These are phyloP conservation scores for Thalassia testudinum DNA, from an alignment of 116 monocot species.

Conservation along the genomic window DNA sequence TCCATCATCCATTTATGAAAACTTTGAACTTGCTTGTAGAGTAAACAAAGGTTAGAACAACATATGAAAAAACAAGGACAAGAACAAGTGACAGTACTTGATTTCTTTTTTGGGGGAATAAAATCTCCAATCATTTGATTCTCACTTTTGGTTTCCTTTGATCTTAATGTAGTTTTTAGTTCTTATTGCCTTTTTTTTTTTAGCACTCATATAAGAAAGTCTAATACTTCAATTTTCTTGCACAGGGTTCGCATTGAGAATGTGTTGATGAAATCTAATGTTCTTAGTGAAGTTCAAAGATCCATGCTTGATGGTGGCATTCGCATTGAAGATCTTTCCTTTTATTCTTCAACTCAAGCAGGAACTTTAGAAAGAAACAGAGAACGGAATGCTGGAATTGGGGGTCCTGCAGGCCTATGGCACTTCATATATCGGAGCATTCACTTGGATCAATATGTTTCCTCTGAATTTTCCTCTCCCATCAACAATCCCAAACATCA, in stretches of 20 bases:
- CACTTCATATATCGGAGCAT: conserved; percentile 91
- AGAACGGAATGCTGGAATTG: conserved; percentile 17
- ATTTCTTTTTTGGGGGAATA: too few relatives aligned
- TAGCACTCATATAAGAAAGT: background rate
- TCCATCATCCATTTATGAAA: too few relatives aligned
- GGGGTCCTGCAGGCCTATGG: conserved; percentile 89
- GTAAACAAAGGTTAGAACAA: too few relatives aligned
- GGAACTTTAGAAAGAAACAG: conserved; percentile 16
- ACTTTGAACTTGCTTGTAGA: too few relatives aligned
- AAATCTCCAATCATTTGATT: too few relatives aligned
- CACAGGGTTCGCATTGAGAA: conserved; percentile 57
- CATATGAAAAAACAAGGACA: too few relatives aligned
- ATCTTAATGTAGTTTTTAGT: too few relatives aligned
- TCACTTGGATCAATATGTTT: conserved; percentile 83
- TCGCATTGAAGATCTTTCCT: conserved; percentile 75
- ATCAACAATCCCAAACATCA: conserved; percentile 62
- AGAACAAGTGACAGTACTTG: too few relatives aligned
- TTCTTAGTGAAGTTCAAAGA: conserved; percentile 78
- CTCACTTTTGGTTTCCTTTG: too few relatives aligned
- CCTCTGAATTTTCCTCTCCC: conserved; percentile 86
- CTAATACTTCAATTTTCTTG: conserved; percentile 2
- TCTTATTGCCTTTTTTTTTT: too few relatives aligned
- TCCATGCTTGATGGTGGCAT: conserved; percentile 73
- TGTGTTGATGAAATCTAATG: conserved; percentile 86
- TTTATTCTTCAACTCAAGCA: conserved; percentile 42